A percentile compares a stretch with the other conserved stretches of the same genome.
Conservation (phyloP, 495 filamentous ascomycete species). For the Aspergillus leporis region DNA sequence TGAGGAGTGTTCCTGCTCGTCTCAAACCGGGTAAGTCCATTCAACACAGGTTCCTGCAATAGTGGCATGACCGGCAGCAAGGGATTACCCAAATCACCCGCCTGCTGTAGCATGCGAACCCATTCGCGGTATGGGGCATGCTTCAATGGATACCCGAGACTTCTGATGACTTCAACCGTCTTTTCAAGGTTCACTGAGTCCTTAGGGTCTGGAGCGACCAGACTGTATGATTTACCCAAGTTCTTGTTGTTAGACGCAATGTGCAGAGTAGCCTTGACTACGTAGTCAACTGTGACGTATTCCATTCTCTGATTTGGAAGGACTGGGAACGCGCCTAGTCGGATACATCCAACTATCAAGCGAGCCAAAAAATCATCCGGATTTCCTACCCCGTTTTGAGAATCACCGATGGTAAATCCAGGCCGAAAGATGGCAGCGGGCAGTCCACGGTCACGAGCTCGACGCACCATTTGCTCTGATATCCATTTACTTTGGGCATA, state of each 20-base stretch:
- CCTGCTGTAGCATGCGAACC: neutral
- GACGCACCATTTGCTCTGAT: constrained; percentile 22
- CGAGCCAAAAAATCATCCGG: constrained; percentile 29
- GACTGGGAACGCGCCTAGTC: constrained; percentile 18
- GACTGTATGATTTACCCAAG: constrained; percentile 17
- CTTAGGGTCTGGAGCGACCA: constrained; percentile 6
- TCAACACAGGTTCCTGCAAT: constrained; percentile 13
- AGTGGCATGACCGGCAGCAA: constrained; percentile 17
- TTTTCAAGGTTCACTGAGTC: constrained; percentile 13
- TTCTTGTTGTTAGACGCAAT: constrained; percentile 14
- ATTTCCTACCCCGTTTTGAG: constrained; percentile 18
- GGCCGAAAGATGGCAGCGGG: constrained; percentile 26
- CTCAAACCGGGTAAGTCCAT: constrained; percentile 9
- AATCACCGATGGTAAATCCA: constrained; percentile 26
- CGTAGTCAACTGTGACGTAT: constrained; percentile 25
- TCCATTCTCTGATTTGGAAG: constrained; percentile 14
- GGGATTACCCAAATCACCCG: neutral
- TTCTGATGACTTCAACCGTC: constrained; percentile 13
- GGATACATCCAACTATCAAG: constrained; percentile 21
- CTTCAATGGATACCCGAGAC: constrained; percentile 14
- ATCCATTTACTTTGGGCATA: constrained; percentile 29
- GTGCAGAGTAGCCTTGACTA: constrained; percentile 16
- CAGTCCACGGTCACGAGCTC: constrained; percentile 18
- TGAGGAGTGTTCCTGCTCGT: constrained; percentile 9
- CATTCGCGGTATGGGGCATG: constrained; percentile 15